Evolutionary conservation across 2,329 filamentous ascomycete genomes (phyloP).

Genomic region (Hirsutella thompsonii): DNA sequence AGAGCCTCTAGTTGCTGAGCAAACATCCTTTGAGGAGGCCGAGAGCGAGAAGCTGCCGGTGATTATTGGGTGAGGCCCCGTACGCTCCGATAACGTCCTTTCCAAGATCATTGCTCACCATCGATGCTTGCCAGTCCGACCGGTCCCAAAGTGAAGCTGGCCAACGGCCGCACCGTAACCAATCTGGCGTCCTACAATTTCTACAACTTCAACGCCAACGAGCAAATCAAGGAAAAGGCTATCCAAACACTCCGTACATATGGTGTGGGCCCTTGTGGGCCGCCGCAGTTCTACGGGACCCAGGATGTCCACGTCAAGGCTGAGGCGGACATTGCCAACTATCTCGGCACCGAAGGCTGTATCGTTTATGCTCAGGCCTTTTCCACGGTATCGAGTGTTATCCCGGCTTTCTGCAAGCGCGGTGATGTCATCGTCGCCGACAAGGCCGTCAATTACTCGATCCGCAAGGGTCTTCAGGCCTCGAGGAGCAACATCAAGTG

Average conservation of each 20-base stretch:
- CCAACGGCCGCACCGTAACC: constrained; percentile 77
- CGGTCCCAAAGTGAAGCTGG: constrained; percentile 78
- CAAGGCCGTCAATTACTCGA: constrained; percentile 82
- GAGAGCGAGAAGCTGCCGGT: constrained; percentile 79
- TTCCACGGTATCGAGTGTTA: constrained; percentile 91
- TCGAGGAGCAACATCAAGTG: constrained; percentile 82
- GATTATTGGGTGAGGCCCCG: constrained; percentile 59
- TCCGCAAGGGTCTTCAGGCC: constrained; percentile 88
- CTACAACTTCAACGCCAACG: constrained; percentile 92
- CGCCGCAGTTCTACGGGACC: constrained; percentile 94
- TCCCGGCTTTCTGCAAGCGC: constrained; percentile 92
- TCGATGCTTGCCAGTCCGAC: constrained; percentile 47
- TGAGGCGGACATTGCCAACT: constrained; percentile 83
- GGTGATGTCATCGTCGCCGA: constrained; percentile 96
- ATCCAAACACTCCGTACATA: constrained; percentile 90
- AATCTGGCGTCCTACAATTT: constrained; percentile 96
- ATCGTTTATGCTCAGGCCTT: constrained; percentile 96
- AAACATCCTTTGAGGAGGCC: constrained; percentile 61
- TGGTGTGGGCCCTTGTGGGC: constrained; percentile 91
- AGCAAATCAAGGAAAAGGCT: constrained; percentile 86
- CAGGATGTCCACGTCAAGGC: constrained; percentile 98
- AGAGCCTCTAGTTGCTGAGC: constrained; percentile 71
- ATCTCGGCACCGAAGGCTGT: constrained; percentile 74
- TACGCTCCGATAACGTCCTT: background rate
- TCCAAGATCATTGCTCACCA: background rate